Evolutionary conservation across 2,329 filamentous ascomycete genomes (phyloP).

Genomic region (Neoarthrinium moseri): DNA sequence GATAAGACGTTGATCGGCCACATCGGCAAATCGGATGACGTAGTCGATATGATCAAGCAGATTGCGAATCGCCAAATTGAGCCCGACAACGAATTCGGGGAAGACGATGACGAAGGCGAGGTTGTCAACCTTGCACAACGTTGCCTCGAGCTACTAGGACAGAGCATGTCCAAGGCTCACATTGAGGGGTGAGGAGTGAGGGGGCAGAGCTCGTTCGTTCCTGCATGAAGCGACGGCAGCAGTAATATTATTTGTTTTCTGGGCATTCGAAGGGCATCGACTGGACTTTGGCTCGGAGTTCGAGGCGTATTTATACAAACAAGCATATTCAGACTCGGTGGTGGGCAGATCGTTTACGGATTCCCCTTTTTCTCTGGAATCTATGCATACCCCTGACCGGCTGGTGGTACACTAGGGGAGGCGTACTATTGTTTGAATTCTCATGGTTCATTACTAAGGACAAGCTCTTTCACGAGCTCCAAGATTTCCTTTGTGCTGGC

Average conservation of each 20-base stretch:
- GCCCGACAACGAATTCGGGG: constrained; percentile 74
- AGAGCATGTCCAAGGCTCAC: constrained; percentile 72
- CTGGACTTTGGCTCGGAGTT: constrained; percentile 40
- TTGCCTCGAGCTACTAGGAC: constrained; percentile 82
- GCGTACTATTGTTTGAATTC: constrained; percentile 11
- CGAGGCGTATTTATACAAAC: constrained; percentile 38
- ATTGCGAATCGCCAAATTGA: constrained; percentile 90
- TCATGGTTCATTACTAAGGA: background rate
- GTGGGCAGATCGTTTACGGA: constrained; percentile 12
- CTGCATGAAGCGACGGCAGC: constrained; percentile 15
- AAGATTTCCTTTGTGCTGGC: constrained; percentile 11
- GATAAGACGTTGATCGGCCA: constrained; percentile 84
- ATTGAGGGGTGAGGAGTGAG: constrained; percentile 74
- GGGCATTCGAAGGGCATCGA: constrained; percentile 29
- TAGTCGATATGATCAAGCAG: constrained; percentile 86
- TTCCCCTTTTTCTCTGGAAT: constrained; percentile 21
- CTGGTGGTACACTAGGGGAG: constrained; percentile 18
- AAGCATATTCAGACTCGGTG: constrained; percentile 23
- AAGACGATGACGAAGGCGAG: constrained; percentile 89
- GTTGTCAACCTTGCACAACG: constrained; percentile 88
- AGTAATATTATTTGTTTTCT: constrained; percentile 18
- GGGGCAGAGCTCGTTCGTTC: background rate
- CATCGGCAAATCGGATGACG: constrained; percentile 86
- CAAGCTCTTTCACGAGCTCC: background rate
- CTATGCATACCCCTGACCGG: constrained; percentile 26